phyloP scores from a whole-genome alignment of 495 filamentous ascomycete species.

The Wilcoxina mikolae region DNA sequence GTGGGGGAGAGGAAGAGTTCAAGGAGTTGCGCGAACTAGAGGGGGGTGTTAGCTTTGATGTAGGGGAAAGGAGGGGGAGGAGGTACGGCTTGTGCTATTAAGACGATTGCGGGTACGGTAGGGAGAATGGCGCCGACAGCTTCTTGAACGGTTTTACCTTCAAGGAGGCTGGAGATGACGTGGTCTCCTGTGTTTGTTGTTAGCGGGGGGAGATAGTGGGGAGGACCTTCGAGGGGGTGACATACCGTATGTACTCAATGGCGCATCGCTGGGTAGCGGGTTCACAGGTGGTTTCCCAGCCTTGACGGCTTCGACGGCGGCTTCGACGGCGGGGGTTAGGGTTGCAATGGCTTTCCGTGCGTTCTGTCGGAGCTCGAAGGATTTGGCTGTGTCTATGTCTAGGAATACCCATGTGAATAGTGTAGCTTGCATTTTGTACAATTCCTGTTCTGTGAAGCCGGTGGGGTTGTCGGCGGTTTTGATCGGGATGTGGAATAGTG shows the following conservation, averaged over 20 bases:
- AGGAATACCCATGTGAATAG: conserved; percentile 52
- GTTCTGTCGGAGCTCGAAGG: conserved; percentile 45
- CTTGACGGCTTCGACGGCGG: conserved; percentile 2
- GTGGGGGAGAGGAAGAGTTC: conserved; percentile 17
- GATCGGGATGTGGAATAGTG: conserved; percentile 48
- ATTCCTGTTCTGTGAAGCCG: conserved; percentile 39
- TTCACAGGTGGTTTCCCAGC: not conserved
- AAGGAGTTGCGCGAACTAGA: conserved; percentile 17
- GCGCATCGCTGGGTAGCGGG: not conserved
- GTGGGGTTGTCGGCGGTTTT: conserved; percentile 41
- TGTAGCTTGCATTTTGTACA: conserved; percentile 45
- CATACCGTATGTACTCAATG: conserved; percentile 9
- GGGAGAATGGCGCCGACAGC: not conserved
- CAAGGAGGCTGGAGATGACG: not conserved
- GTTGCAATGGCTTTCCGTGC: conserved; percentile 30
- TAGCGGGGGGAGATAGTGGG: not conserved
- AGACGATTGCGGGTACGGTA: conserved; percentile 14
- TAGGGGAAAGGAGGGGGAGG: not conserved
- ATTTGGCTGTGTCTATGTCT: conserved; percentile 47
- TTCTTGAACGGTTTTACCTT: not conserved
- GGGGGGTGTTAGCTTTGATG: too few species aligned
- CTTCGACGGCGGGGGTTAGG: not conserved
- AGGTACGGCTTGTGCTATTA: conserved; percentile 2
- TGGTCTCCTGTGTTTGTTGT: not conserved
- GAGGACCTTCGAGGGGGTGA: conserved; percentile 8